Evolutionary conservation across 495 filamentous ascomycete genomes (phyloP).

Genomic region (Thermothielavioides terrestris): DNA sequence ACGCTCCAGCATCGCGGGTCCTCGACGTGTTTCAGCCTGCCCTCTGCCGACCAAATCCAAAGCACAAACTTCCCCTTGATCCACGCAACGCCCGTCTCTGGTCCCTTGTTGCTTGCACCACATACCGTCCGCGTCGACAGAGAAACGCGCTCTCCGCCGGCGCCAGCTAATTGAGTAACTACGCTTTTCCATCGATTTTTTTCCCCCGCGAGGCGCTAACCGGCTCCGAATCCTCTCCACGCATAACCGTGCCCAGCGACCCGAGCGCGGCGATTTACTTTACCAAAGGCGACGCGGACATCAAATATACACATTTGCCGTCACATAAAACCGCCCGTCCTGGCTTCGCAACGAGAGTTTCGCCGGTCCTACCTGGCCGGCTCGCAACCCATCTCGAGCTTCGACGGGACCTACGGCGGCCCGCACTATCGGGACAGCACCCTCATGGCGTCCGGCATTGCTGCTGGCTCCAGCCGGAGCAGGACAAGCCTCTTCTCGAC

Average conservation of each 20-base stretch:
- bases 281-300: too few species aligned
- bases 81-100: conserved; percentile 7
- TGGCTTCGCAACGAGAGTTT: conserved; percentile 31
- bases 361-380: conserved; percentile 34
- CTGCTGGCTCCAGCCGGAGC: conserved; percentile 22
- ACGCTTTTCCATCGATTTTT: neutral
- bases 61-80: conserved; percentile 21
- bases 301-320: too few species aligned
- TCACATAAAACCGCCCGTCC: conserved; percentile 23
- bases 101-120: conserved; percentile 8
- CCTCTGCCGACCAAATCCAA: conserved; percentile 26
- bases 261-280: neutral
- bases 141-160: conserved; percentile 1
- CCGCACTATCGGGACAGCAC: conserved; percentile 21
- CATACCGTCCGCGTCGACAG: neutral
- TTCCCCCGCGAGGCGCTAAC: conserved; percentile 7
- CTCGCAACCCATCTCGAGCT: conserved; percentile 28
- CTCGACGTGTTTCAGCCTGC: conserved; percentile 39
- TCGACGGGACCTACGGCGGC: conserved; percentile 24
- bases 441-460: conserved; percentile 16
- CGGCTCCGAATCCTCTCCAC: conserved; percentile 6
- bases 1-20: conserved; percentile 32
- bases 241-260: neutral
- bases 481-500: conserved; percentile 62
- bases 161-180: too few species aligned